Evolutionary conservation across 371 early-diverging fungal species (phyloP).

Genomic region (Basidiobolus meristosporus): DNA sequence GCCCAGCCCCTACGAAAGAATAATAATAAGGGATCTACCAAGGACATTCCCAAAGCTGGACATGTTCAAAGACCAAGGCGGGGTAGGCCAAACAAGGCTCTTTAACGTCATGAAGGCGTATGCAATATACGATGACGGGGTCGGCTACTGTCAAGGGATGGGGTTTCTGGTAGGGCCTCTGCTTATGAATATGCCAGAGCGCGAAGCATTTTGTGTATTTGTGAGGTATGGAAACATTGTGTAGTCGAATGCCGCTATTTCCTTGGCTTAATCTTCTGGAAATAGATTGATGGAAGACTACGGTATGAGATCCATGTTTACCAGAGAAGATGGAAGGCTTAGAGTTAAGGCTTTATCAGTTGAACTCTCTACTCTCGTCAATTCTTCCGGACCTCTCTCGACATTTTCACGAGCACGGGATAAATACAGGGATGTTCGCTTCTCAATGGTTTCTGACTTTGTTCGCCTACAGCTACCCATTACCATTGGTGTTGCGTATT

Average conservation of each 20-base stretch:
- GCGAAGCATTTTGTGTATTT: slow-evolving; percentile 81
- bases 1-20: slow-evolving; percentile 65
- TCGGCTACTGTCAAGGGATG: slow-evolving; percentile 90
- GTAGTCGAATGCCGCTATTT: too few relatives aligned
- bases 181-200: slow-evolving; percentile 87
- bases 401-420: slow-evolving; percentile 66
- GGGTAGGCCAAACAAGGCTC: slow-evolving; percentile 67
- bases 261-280: slow-evolving; percentile 59
- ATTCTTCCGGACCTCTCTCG: slow-evolving; percentile 52
- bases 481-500: slow-evolving; percentile 73
- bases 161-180: slow-evolving; percentile 76
- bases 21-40: slow-evolving; percentile 67
- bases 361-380: slow-evolving; percentile 64
- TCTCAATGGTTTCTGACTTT: slow-evolving; percentile 89
- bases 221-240: too few relatives aligned
- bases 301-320: slow-evolving; percentile 62
- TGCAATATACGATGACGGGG: slow-evolving; percentile 68
- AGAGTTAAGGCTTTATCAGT: slow-evolving; percentile 66
- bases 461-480: slow-evolving; percentile 86
- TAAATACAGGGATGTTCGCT: slow-evolving; percentile 74
- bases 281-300: too few relatives aligned
- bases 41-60: slow-evolving; percentile 70
- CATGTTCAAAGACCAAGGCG: slow-evolving; percentile 51
- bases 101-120: slow-evolving; percentile 85
- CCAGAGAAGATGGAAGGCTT: slow-evolving; percentile 65